Conservation (phyloP, 2,329 filamentous ascomycete genomes). For the Macrophomina phaseolina region DNA sequence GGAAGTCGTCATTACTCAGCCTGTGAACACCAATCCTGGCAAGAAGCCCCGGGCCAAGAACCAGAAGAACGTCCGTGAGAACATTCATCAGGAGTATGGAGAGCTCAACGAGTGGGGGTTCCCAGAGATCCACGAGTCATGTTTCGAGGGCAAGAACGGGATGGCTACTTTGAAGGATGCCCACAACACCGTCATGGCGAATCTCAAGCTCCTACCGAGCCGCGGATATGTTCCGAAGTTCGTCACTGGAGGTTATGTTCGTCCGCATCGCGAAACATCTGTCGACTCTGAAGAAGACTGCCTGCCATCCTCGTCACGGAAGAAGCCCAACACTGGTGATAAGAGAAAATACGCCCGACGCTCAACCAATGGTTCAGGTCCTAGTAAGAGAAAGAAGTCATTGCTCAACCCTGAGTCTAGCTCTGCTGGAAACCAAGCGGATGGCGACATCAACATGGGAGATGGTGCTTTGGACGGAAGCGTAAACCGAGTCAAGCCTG, state of each 20-base stretch:
- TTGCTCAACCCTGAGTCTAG: background rate
- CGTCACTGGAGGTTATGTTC: conserved; percentile 4
- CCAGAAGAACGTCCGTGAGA: conserved; percentile 24
- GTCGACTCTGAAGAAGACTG: conserved; percentile 17
- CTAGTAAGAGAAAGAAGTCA: conserved; percentile 3
- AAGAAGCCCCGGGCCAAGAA: conserved; percentile 30
- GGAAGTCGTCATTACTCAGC: conserved; percentile 54
- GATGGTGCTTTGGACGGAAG: background rate
- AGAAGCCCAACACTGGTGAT: background rate
- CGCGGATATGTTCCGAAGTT: conserved; percentile 20
- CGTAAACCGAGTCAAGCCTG: no score
- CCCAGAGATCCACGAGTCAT: conserved; percentile 39
- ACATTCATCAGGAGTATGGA: conserved; percentile 30
- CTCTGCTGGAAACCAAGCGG: background rate
- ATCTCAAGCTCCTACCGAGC: conserved; percentile 15
- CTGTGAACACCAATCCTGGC: conserved; percentile 38
- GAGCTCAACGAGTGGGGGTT: conserved; percentile 57
- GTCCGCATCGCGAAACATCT: background rate
- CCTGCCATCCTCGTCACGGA: background rate
- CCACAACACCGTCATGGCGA: conserved; percentile 11
- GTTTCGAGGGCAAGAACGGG: conserved; percentile 48
- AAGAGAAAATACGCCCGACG: conserved; percentile 12
- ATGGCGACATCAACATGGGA: background rate
- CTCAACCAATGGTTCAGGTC: background rate
- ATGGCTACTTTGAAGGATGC: conserved; percentile 44